A percentile compares a stretch with the other conserved stretches of the same genome.
phyloP scores from a whole-genome alignment of 208 protist genomes.

The Trypanosoma grayi region DNA sequence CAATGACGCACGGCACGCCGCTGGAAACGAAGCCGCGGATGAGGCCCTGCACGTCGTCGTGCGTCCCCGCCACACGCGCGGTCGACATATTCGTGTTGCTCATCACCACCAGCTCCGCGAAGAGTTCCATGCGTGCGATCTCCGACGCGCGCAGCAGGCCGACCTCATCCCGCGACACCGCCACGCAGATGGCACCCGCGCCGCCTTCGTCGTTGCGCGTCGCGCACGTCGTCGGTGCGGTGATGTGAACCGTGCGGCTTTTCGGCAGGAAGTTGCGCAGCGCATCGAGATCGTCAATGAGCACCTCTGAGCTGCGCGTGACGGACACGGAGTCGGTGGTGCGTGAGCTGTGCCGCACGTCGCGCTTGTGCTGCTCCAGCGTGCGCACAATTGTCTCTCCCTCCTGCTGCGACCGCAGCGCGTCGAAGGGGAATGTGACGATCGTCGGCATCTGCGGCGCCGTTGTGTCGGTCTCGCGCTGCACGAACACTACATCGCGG shows the following conservation, averaged over 20 bases:
- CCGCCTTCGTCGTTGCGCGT: slow-evolving; percentile 26
- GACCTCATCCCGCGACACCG: slow-evolving; percentile 27
- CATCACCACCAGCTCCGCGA: slow-evolving; percentile 80
- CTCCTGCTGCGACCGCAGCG: slow-evolving; percentile 58
- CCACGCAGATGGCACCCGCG: slow-evolving; percentile 30
- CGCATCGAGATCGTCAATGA: slow-evolving; percentile 52
- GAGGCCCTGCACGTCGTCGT: slow-evolving; percentile 69
- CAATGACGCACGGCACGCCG: slow-evolving; percentile 78
- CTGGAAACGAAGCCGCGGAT: slow-evolving; percentile 66
- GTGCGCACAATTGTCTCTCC: slow-evolving; percentile 44
- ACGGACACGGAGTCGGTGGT: slow-evolving; percentile 20
- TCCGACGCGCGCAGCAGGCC: slow-evolving; percentile 60
- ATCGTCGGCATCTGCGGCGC: slow-evolving; percentile 26
- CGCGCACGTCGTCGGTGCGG: slow-evolving; percentile 18
- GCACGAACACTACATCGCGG: slow-evolving; percentile 63
- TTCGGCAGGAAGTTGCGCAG: slow-evolving; percentile 44
- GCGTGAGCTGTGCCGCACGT: slow-evolving; percentile 17
- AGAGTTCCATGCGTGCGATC: slow-evolving; percentile 75
- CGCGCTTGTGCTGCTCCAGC: slow-evolving; percentile 28
- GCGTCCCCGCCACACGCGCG: slow-evolving; percentile 28
- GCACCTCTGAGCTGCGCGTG: slow-evolving; percentile 35
- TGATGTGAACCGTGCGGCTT: slow-evolving; percentile 30
- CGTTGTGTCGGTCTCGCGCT: slow-evolving; percentile 36
- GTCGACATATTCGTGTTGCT: slow-evolving; percentile 76
- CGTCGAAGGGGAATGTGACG: slow-evolving; percentile 52